phyloP scores from a whole-genome alignment of 768 basidiomycete genomes.

The Termitomyces sp. region DNA sequence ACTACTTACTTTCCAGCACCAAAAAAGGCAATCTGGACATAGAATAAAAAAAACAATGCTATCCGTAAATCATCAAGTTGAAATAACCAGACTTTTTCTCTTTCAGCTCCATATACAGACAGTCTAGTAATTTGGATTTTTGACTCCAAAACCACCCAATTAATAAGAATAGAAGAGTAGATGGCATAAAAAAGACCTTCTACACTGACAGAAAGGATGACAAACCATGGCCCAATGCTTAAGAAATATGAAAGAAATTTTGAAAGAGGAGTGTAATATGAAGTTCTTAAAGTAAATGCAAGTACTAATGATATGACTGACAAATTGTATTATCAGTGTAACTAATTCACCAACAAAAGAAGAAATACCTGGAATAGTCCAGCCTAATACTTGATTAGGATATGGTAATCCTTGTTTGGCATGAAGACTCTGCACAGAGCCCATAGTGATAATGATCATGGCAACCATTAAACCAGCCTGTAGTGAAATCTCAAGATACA shows the following conservation, averaged over 20 bases:
- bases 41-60: conserved; percentile 78
- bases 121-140: conserved; percentile 11
- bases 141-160: conserved; percentile 67
- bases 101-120: neutral
- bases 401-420: conserved; percentile 61
- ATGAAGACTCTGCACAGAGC: conserved; percentile 55
- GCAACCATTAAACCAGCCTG: conserved; percentile 40
- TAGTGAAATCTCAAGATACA: neutral
- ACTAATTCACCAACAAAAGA: neutral
- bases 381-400: conserved; percentile 54
- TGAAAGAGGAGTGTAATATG: conserved; percentile 34
- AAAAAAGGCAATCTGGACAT: conserved; percentile 83
- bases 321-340: neutral
- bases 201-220: conserved; percentile 75
- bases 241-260: conserved; percentile 61
- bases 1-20: conserved; percentile 72
- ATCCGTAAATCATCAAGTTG: conserved; percentile 61
- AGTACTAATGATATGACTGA: conserved; percentile 44
- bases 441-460: conserved; percentile 47
- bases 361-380: conserved; percentile 52
- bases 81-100: conserved; percentile 33
- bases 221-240: conserved; percentile 68
- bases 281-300: conserved; percentile 36
- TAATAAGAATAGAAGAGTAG: conserved; percentile 54
- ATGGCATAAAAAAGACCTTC: conserved; percentile 78